These are phyloP conservation scores for Macadamia integrifolia DNA, from an alignment of 164 flowering plant species.

Conservation along the genomic window DNA sequence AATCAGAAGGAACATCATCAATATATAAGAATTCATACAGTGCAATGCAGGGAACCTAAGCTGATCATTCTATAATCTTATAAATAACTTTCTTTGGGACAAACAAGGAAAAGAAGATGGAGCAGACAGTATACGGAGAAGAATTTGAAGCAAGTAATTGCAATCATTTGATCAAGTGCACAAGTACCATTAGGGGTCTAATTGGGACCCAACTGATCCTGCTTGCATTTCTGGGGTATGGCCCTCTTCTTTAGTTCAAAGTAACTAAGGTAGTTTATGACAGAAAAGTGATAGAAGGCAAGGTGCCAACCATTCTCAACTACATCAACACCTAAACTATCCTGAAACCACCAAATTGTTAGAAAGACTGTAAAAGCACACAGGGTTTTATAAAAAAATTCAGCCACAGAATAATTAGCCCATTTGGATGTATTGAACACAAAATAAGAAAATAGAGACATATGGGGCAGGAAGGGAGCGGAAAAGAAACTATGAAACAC, in stretches of 20 bases:
- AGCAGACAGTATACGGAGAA: not conserved
- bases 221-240: too few relatives aligned
- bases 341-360: not conserved
- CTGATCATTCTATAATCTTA: too few relatives aligned
- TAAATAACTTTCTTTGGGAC: not conserved
- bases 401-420: too few relatives aligned
- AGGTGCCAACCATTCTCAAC: too few relatives aligned
- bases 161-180: not conserved
- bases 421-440: too few relatives aligned
- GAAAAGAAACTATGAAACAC: too few relatives aligned
- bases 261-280: not conserved
- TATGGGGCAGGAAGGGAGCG: too few relatives aligned
- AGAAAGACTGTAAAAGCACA: not conserved
- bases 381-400: not conserved
- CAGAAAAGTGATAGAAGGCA: too few relatives aligned
- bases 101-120: not conserved
- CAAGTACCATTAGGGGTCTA: not conserved
- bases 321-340: not conserved
- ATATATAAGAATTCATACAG: too few relatives aligned
- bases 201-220: not conserved
- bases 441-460: too few relatives aligned
- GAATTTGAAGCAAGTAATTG: not conserved
- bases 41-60: too few relatives aligned
- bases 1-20: not conserved
- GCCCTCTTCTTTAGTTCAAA: too few relatives aligned